Evolutionary conservation across 2,329 filamentous ascomycete genomes (phyloP).

Genomic region (Xylariaceae sp.): DNA sequence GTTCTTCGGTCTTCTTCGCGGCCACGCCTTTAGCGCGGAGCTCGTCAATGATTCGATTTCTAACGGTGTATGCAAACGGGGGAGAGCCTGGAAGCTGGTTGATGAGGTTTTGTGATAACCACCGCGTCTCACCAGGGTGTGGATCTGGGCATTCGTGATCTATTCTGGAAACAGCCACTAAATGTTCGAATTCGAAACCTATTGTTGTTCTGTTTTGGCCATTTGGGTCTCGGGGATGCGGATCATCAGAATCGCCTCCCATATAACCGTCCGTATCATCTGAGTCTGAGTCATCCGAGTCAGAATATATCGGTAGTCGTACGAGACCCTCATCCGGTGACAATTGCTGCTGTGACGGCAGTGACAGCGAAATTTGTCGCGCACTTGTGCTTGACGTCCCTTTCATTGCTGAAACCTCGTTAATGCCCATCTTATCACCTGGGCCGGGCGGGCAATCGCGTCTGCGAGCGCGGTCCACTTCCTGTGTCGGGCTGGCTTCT

Average conservation of each 20-base stretch:
- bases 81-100: rapidly evolving
- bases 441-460: neutral
- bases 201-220: slow-evolving; percentile 23
- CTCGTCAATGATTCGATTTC: slow-evolving; percentile 29
- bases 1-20: slow-evolving; percentile 6
- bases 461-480: neutral
- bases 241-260: slow-evolving; percentile 5
- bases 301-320: no score
- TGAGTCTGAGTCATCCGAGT: no score
- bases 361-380: no score
- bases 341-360: no score
- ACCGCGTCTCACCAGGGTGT: slow-evolving; percentile 27
- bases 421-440: neutral
- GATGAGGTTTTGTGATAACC: slow-evolving; percentile 5
- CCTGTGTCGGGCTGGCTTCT: no score
- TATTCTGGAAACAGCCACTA: slow-evolving; percentile 9
- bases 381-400: neutral
- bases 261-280: no score
- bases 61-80: slow-evolving; percentile 5
- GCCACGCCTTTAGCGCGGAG: slow-evolving; percentile 4
- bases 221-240: neutral
- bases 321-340: no score
- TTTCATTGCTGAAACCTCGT: neutral
- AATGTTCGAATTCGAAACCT: slow-evolving; percentile 34
- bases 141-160: slow-evolving; percentile 2